Evolutionary conservation across 2,329 filamentous ascomycete genomes (phyloP).

Genomic region (Pyricularia grisea): DNA sequence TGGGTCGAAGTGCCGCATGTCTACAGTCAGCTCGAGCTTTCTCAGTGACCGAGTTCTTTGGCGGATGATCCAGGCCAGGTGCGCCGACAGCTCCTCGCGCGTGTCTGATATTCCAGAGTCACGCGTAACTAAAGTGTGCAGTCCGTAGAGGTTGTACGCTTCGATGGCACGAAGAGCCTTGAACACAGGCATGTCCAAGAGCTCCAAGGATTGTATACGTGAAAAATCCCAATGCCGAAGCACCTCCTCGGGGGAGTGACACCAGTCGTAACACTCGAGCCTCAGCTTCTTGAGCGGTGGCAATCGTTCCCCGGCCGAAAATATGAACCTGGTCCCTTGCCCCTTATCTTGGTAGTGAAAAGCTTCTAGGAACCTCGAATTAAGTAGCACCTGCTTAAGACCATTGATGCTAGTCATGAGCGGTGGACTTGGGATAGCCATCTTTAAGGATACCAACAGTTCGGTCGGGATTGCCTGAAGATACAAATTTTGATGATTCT

Average conservation of each 20-base stretch:
- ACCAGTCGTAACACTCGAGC: slow-evolving; percentile 40
- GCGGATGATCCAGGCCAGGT: slow-evolving; percentile 27
- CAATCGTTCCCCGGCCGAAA: slow-evolving; percentile 27
- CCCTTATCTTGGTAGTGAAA: slow-evolving; percentile 35
- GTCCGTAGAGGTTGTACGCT: slow-evolving; percentile 23
- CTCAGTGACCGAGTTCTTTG: slow-evolving; percentile 26
- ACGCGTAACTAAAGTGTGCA: slow-evolving; percentile 30
- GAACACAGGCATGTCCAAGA: slow-evolving; percentile 33
- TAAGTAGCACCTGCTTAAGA: slow-evolving; percentile 31
- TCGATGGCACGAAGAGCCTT: slow-evolving; percentile 33
- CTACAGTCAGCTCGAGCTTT: slow-evolving; percentile 30
- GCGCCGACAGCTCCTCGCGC: slow-evolving; percentile 27
- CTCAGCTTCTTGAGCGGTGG: slow-evolving; percentile 30
- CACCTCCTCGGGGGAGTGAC: slow-evolving; percentile 28
- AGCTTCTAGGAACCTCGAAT: slow-evolving; percentile 22
- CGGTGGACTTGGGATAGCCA: slow-evolving; percentile 27
- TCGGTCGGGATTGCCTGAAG: slow-evolving; percentile 27
- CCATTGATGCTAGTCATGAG: slow-evolving; percentile 29
- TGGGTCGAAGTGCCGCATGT: slow-evolving; percentile 28
- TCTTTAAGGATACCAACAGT: slow-evolving; percentile 28
- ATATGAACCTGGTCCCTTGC: slow-evolving; percentile 34
- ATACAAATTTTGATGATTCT: slow-evolving; percentile 25
- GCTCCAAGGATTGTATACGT: slow-evolving; percentile 26
- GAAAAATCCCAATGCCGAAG: slow-evolving; percentile 36
- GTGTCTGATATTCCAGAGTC: slow-evolving; percentile 30